phyloP scores from a whole-genome alignment of 345 rosid species.

The Chamaenerion angustifolium region DNA sequence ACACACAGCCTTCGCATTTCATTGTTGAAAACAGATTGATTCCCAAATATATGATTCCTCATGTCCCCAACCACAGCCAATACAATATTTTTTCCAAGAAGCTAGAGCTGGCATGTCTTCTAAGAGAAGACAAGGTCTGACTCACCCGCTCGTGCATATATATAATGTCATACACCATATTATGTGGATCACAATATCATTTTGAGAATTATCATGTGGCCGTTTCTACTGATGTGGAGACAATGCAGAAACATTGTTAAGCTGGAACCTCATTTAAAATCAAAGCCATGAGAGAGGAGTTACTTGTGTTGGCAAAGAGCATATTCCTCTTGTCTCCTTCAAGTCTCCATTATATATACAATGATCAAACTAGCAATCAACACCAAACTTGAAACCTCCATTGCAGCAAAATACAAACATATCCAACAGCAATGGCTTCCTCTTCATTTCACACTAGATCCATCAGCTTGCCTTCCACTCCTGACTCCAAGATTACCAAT shows the following conservation, averaged over 20 bases:
- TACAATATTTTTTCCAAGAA: too few relatives aligned
- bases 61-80: too few relatives aligned
- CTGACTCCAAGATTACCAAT: slow-evolving; percentile 16
- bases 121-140: neutral
- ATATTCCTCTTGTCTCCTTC: slow-evolving; percentile 2
- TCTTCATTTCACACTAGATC: slow-evolving; percentile 13
- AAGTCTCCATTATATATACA: neutral
- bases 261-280: slow-evolving; percentile 10
- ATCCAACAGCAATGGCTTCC: slow-evolving; percentile 1
- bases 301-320: too few relatives aligned
- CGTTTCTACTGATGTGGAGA: neutral
- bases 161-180: too few relatives aligned
- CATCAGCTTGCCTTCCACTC: slow-evolving; percentile 24
- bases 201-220: neutral
- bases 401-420: neutral
- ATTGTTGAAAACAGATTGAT: too few relatives aligned
- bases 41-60: neutral
- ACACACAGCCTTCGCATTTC: too few relatives aligned
- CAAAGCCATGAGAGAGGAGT: too few relatives aligned
- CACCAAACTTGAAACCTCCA: neutral
- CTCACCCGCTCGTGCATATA: slow-evolving; percentile 1
- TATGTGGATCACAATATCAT: slow-evolving; percentile 2
- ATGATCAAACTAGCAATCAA: too few relatives aligned
- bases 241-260: neutral
- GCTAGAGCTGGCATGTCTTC: neutral